Evolutionary conservation across 768 basidiomycete genomes (phyloP), one percentile per base, ranked within the genome.

Genomic region (Leccinum olivaceopallidum): DNA sequence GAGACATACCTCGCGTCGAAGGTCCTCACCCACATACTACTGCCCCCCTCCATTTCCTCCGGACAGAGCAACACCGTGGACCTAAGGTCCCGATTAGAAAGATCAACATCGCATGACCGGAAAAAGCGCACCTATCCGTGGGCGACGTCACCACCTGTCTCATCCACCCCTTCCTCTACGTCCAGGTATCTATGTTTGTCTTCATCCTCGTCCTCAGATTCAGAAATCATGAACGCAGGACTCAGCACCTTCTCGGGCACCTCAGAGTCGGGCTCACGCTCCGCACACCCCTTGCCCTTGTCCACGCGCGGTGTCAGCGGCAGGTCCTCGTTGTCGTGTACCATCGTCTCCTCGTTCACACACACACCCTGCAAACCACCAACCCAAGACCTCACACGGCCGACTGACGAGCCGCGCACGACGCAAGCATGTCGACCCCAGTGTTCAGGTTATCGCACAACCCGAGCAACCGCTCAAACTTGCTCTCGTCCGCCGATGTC

Each of bases 1-100:
- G 20, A 50, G 13, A 63, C 82, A 42, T 60, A 88, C 88, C 81
- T 92, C 89, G 67, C 85, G 86, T 63, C 90, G 85, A 58, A 98
- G 77, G 48, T 94, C 92, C 70, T 97, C 95, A 0, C 94, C 92
- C 16, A 85, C 90, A 68, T 88, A 92, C 66, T 94, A 28, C 28
- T 28, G 28, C 28, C 94, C 1, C 86, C 88, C 67, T 95, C 94
- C 85, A 94, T 92, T 73, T 95, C 93, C 66, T 90, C 92, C 10
- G 85, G 86, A 1, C 87, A 87, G 9, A 93, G 78, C n/a, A 98
- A 78, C 4, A 88, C 88, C 10, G 83, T 85, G 0, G 90, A 90
- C 53, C 91, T 89, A 56, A 14, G n/a, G 18, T 24, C 50, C 10
- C 54, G 37, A 18, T 30, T 4, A 28, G 34, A 39, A 53, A n/a